Percentiles rank a stretch among this genome's conserved stretches.
phyloP scores from a whole-genome alignment of 176 grass and related monocot genomes.

The Aegilops speltoides region DNA sequence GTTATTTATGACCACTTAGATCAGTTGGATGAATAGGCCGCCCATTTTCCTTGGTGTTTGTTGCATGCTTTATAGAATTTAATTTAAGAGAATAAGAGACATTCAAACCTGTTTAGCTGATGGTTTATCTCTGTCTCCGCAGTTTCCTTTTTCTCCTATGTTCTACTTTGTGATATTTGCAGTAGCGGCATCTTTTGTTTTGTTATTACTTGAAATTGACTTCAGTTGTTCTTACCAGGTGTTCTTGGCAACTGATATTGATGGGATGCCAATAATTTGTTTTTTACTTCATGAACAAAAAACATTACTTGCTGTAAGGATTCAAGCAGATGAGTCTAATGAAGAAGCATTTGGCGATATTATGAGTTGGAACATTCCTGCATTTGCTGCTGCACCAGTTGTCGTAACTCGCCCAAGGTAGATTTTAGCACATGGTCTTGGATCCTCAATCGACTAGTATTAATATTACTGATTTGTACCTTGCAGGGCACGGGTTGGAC shows the following conservation, averaged over 20 bases:
- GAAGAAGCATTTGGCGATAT: slow-evolving; percentile 62
- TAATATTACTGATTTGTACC: slow-evolving; percentile 31
- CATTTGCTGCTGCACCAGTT: slow-evolving; percentile 78
- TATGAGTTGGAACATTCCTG: slow-evolving; percentile 84
- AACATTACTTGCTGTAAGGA: slow-evolving; percentile 72
- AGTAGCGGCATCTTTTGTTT: background rate
- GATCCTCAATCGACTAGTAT: background rate
- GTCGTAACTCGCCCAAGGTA: slow-evolving; percentile 89
- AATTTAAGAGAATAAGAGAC: background rate
- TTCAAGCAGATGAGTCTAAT: slow-evolving; percentile 62
- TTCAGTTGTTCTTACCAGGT: slow-evolving; percentile 51
- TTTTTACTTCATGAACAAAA: slow-evolving; percentile 83
- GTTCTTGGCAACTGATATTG: slow-evolving; percentile 91
- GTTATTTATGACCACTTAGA: background rate
- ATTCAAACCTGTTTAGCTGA: background rate
- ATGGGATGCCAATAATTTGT: slow-evolving; percentile 79
- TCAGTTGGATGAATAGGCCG: background rate
- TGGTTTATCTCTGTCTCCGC: background rate
- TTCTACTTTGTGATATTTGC: slow-evolving; percentile 7
- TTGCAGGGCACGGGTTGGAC: slow-evolving; percentile 72
- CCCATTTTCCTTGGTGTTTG: background rate
- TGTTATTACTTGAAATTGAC: slow-evolving; percentile 27
- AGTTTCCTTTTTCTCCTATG: background rate
- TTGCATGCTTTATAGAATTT: background rate
- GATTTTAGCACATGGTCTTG: slow-evolving; percentile 44